A percentile compares a stretch with the other conserved stretches of the same genome.
phyloP scores from a whole-genome alignment of 148 eudicot species.

The Vaccinium corymbosum region DNA sequence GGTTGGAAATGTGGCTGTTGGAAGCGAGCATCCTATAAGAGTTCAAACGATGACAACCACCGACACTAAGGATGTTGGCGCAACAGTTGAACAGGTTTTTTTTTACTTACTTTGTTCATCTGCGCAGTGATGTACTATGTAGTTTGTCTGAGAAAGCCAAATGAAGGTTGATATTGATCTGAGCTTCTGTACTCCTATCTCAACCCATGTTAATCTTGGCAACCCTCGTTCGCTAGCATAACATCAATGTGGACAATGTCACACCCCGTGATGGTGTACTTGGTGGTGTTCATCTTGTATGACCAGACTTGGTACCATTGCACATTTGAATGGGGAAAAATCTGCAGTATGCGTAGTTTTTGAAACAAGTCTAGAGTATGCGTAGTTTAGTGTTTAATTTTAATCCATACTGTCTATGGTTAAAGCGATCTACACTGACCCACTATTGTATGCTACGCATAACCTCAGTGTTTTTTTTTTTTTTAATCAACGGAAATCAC shows the following conservation, averaged over 20 bases:
- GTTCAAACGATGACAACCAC: constrained; percentile 97
- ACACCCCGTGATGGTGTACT: background rate
- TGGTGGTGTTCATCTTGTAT: background rate
- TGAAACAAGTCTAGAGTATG: no score
- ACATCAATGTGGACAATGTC: background rate
- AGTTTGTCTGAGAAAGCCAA: background rate
- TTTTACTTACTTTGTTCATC: constrained; percentile 8
- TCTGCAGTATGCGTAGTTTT: background rate
- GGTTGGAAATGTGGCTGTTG: constrained; percentile 93
- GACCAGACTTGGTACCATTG: background rate
- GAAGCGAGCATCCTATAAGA: constrained; percentile 94
- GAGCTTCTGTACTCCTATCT: background rate
- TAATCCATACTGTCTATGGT: background rate
- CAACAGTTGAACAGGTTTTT: constrained; percentile 79
- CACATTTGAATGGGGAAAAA: background rate
- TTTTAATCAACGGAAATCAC: no score
- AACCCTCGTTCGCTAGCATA: background rate
- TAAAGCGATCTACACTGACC: background rate
- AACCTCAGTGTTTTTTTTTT: background rate
- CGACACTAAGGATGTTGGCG: constrained; percentile 91
- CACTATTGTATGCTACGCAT: background rate
- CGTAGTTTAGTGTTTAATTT: background rate
- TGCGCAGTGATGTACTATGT: background rate
- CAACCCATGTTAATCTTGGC: background rate
- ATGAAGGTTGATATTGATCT: background rate